Evolutionary conservation across 225 moss, liverwort and hornwort species (phyloP).

Genomic region (Anthoceros angustus): DNA sequence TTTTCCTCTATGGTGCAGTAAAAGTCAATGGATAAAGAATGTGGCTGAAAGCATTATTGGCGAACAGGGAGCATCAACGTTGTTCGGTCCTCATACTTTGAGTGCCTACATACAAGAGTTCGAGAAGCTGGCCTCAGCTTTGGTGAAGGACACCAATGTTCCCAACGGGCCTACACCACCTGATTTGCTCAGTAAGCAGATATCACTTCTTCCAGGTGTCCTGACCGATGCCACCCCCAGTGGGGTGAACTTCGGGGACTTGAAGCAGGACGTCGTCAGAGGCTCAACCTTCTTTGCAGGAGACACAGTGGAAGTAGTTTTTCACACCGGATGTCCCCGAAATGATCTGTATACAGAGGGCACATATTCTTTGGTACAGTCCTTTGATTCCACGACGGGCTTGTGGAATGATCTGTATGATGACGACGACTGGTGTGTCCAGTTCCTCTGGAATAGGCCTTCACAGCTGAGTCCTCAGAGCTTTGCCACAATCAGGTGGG

Average conservation of each 20-base stretch:
- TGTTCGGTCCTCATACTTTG: slow-evolving; percentile 80
- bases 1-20: neutral
- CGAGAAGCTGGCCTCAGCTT: slow-evolving; percentile 57
- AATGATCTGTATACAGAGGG: slow-evolving; percentile 81
- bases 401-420: slow-evolving; percentile 53
- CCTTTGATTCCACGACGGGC: slow-evolving; percentile 39
- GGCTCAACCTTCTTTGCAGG: slow-evolving; percentile 53
- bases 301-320: slow-evolving; percentile 61
- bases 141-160: slow-evolving; percentile 49
- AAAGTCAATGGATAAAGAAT: neutral
- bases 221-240: slow-evolving; percentile 52
- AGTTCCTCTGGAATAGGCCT: slow-evolving; percentile 58
- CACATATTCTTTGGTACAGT: slow-evolving; percentile 63
- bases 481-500: slow-evolving; percentile 65
- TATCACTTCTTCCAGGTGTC: slow-evolving; percentile 77
- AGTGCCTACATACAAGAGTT: slow-evolving; percentile 88
- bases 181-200: slow-evolving; percentile 57
- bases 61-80: slow-evolving; percentile 67
- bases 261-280: slow-evolving; percentile 49
- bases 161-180: slow-evolving; percentile 67
- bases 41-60: neutral
- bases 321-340: slow-evolving; percentile 87
- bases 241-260: slow-evolving; percentile 58
- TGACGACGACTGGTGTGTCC: slow-evolving; percentile 89
- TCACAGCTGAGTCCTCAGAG: slow-evolving; percentile 45